These are phyloP conservation scores for Nicotiana paniculata DNA, from an alignment of 257 asterid species.

Conservation along the genomic window DNA sequence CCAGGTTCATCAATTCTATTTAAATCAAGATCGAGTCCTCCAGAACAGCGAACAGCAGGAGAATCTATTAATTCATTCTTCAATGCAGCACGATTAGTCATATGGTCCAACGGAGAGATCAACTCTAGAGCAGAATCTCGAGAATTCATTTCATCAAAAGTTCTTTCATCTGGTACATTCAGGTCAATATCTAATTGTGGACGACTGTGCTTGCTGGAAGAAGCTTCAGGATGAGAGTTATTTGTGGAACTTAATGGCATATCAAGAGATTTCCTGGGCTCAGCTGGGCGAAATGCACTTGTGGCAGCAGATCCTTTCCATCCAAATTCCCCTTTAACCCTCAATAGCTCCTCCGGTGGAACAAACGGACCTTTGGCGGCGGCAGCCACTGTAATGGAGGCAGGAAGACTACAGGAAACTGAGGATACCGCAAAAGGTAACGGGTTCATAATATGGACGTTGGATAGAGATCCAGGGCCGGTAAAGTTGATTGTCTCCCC, in stretches of 20 bases:
- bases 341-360: constrained; percentile 84
- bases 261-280: constrained; percentile 64
- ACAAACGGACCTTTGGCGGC: constrained; percentile 82
- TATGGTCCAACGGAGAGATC: constrained; percentile 14
- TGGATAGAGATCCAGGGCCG: constrained; percentile 24
- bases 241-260: constrained; percentile 15
- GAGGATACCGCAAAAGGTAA: constrained; percentile 31
- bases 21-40: constrained; percentile 43
- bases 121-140: constrained; percentile 26
- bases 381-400: constrained; percentile 76
- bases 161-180: constrained; percentile 50
- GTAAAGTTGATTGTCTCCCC: constrained; percentile 37
- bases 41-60: constrained; percentile 24
- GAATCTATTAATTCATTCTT: constrained; percentile 22
- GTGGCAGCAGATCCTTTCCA: constrained; percentile 99
- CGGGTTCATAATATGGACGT: constrained; percentile 26
- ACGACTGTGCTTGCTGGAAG: constrained; percentile 41
- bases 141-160: constrained; percentile 34
- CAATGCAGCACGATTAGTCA: constrained; percentile 13
- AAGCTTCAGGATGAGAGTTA: constrained; percentile 28
- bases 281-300: constrained; percentile 99
- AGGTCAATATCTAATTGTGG: constrained; percentile 41
- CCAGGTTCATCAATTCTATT: constrained; percentile 37
- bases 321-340: constrained; percentile 69
- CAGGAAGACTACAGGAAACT: constrained; percentile 35